These are phyloP conservation scores for Pichia nanzhaoensis DNA, from an alignment of 805 yeast species.

Conservation along the genomic window DNA sequence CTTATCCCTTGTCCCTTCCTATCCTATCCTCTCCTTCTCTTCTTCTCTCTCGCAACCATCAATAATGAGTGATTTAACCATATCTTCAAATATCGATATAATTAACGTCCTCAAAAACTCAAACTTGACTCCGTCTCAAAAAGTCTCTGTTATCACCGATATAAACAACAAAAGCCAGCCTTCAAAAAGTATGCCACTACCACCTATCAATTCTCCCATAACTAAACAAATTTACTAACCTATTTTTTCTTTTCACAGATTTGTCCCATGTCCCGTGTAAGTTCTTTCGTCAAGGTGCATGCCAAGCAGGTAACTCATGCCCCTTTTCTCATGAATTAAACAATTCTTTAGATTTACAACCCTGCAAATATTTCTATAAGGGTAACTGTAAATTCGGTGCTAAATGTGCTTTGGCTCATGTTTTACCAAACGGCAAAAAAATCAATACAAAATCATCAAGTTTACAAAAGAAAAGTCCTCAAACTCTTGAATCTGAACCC, in stretches of 20 bases:
- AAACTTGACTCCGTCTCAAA: constrained; percentile 18
- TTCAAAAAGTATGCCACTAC: constrained; percentile 19
- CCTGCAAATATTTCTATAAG: constrained; percentile 90
- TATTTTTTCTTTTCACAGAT: constrained; percentile 36
- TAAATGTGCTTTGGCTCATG: constrained; percentile 91
- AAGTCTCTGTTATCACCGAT: constrained; percentile 19
- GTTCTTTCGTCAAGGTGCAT: constrained; percentile 83
- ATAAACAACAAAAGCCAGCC: constrained; percentile 21
- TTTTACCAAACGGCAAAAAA: constrained; percentile 81
- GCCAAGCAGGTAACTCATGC: constrained; percentile 91
- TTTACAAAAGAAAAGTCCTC: no score
- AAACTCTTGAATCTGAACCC: constrained; percentile 4
- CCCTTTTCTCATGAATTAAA: constrained; percentile 82
- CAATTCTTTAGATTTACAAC: constrained; percentile 44
- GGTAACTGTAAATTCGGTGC: constrained; percentile 96
- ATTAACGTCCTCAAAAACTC: constrained; percentile 18
- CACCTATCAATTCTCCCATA: background rate
- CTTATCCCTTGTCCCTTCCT: background rate
- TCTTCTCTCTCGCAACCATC: constrained; percentile 3
- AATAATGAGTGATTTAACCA: constrained; percentile 54
- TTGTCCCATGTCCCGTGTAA: constrained; percentile 95
- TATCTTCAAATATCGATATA: constrained; percentile 13
- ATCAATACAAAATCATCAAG: constrained; percentile 43
- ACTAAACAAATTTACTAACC: no score
- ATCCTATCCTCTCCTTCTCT: background rate